Base-by-base conservation (phyloP, 2,329 filamentous ascomycete genomes). In the Fusarium concolor region DNA sequence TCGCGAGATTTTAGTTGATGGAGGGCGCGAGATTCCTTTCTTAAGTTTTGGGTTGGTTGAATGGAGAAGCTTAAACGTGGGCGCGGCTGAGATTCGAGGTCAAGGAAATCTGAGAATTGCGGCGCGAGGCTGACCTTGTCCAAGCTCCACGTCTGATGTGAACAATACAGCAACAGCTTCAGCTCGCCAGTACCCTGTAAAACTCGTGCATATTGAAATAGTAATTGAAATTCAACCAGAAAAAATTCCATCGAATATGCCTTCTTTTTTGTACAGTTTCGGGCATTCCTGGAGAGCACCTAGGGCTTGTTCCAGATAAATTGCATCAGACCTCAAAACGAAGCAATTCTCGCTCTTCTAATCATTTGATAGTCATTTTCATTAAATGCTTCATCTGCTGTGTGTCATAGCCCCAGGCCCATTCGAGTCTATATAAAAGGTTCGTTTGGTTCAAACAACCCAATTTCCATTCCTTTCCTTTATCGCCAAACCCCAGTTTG, bases 341-440 rank as follows among this genome's bases (percentile, higher is more conserved):
- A 20, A 44, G n/a, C 11, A 41, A 18, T 35, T 17, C 18, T 10
- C 12, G 17, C 33, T 33, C n/a, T 29, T 56, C 35, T 26, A 44
- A 46, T 63, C 38, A 52, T 56, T 46, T 54, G 42, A 56, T 70
- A 57, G 60, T 67, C 69, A 66, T 70, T 74, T 71, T 64, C 71
- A 73, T 73, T 73, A 73, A 70, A 71, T 73, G 56, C 44, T 60
- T 71, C 62, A 60, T 71, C 66, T 60, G 50, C 52, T 54, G 39
- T 54, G 59, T 49, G 45, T 56, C 67, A 53, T 60, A 46, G 53
- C 61, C 64, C 62, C 61, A 56, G 62, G 55, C 69, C 62, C 55
- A 65, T 64, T 67, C 58, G 70, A 67, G 67, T 73, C 71, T 73
- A 73, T 73, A 71, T 68, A 70, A 51, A 54, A 51, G 55, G 33